Conservation (phyloP, 2,329 filamentous ascomycete species). For the Xylaria sp. region DNA sequence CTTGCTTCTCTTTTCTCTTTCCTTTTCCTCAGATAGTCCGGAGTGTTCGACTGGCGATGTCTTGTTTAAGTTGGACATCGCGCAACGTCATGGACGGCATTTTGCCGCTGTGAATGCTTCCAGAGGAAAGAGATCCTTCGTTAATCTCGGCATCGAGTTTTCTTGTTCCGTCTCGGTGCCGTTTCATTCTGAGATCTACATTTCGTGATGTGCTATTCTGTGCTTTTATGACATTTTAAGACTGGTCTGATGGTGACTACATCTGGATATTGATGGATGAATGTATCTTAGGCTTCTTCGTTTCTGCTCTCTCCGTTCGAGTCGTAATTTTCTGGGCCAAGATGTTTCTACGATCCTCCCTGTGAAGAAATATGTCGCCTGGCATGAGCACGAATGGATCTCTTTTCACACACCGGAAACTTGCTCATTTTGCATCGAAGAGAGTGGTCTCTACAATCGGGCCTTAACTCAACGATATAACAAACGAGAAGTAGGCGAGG, state of each 20-base stretch:
- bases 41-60: slow-evolving; percentile 54
- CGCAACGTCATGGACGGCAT: slow-evolving; percentile 44
- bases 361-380: background rate
- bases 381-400: background rate
- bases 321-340: background rate
- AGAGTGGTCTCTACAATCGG: background rate
- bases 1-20: slow-evolving; percentile 44
- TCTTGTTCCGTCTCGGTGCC: slow-evolving; percentile 49
- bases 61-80: slow-evolving; percentile 38
- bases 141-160: slow-evolving; percentile 53
- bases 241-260: background rate
- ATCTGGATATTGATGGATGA: background rate
- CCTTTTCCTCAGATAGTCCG: slow-evolving; percentile 63
- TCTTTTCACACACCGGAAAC: background rate
- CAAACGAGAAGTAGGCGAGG: background rate
- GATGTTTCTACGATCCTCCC: background rate
- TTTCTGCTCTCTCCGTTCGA: background rate
- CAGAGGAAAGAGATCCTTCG: slow-evolving; percentile 53
- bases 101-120: slow-evolving; percentile 44
- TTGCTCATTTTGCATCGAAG: background rate
- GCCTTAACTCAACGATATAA: background rate
- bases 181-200: slow-evolving; percentile 55
- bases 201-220: slow-evolving; percentile 24
- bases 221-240: background rate
- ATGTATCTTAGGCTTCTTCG: background rate